Conservation (phyloP, 225 moss, liverwort and hornwort species). For the Marchantia polymorpha region DNA sequence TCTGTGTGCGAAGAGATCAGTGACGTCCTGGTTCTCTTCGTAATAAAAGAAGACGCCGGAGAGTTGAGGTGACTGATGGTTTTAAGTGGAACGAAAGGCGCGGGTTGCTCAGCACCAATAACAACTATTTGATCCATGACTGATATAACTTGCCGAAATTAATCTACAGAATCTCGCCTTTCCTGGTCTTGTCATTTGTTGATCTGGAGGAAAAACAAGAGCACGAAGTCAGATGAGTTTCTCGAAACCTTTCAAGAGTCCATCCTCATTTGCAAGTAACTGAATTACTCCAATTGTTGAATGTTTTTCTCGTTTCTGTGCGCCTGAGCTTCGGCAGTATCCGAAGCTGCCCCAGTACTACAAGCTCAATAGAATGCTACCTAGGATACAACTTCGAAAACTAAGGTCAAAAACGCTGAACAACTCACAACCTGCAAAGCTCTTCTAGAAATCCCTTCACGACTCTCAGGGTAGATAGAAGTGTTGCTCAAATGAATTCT, state of each 20-base stretch:
- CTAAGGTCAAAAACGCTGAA: neutral
- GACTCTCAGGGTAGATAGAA: neutral
- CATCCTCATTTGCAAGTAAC: neutral
- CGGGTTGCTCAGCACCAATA: neutral
- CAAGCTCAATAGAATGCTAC: neutral
- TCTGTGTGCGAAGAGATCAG: neutral
- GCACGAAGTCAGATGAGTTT: neutral
- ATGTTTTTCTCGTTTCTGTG: neutral
- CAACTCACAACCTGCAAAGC: neutral
- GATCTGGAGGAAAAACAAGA: conserved; percentile 5
- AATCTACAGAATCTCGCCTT: neutral
- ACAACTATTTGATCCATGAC: neutral
- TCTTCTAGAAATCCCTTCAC: neutral
- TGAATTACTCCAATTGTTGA: neutral
- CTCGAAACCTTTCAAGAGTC: neutral
- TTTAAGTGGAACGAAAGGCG: neutral
- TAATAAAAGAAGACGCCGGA: neutral
- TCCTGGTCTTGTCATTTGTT: neutral
- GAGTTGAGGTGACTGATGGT: neutral
- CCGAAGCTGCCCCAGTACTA: neutral
- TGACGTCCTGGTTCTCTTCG: neutral
- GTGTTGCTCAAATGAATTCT: neutral
- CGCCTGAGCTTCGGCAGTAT: neutral
- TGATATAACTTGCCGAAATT: neutral
- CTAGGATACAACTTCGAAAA: neutral